A percentile compares a stretch with the other conserved stretches of the same genome.
phyloP scores from a whole-genome alignment of 257 asterid species.

The Anisodus acutangulus region DNA sequence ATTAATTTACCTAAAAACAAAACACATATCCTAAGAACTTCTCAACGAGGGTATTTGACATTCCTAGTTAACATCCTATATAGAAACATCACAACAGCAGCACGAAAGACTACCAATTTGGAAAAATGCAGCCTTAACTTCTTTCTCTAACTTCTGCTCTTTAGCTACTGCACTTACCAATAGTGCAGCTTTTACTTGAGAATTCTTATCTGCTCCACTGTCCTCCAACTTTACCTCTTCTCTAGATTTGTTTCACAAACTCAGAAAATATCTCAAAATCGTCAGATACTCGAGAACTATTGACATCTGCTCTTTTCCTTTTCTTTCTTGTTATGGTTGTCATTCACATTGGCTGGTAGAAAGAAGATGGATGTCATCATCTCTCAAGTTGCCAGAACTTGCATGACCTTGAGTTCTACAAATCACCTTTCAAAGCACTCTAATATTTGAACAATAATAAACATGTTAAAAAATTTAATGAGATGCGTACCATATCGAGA shows the following conservation, averaged over 20 bases:
- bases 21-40: background rate
- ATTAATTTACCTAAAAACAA: slow-evolving; percentile 6
- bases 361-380: background rate
- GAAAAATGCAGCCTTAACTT: background rate
- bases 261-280: background rate
- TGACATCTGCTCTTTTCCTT: background rate
- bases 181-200: background rate
- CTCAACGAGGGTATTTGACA: background rate
- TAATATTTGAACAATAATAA: background rate
- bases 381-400: background rate
- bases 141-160: background rate
- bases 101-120: background rate
- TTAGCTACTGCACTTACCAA: background rate
- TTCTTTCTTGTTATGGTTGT: background rate
- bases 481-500: background rate
- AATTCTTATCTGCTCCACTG: background rate
- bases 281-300: background rate
- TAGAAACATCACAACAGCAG: background rate
- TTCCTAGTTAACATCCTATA: background rate
- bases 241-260: background rate
- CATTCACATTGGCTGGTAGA: background rate
- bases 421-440: background rate
- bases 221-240: background rate
- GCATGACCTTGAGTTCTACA: background rate
- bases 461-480: background rate